Evolutionary conservation across 169 alveolate species (phyloP).

Genomic region (Eimeria necatrix): DNA sequence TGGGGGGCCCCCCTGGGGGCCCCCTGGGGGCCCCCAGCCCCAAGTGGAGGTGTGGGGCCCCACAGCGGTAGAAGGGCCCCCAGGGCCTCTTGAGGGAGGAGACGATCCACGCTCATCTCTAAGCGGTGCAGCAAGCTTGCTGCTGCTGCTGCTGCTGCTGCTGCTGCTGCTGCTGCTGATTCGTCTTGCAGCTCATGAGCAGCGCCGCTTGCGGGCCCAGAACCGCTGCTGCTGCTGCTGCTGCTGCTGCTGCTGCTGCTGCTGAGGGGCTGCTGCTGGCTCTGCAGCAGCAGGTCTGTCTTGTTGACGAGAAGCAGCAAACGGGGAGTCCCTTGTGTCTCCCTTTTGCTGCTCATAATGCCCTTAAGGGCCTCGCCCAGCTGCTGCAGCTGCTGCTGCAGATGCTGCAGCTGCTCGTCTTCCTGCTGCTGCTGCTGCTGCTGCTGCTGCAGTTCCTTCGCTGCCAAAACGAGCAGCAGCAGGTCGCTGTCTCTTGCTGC

Average conservation of each 20-base stretch:
- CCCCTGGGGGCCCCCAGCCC: no score
- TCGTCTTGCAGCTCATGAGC: neutral
- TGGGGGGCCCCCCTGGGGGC: no score
- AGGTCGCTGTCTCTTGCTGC: constrained; percentile 66
- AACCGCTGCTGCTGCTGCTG: constrained; percentile 21
- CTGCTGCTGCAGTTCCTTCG: constrained; percentile 24
- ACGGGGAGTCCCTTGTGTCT: neutral
- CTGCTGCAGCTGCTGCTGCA: neutral
- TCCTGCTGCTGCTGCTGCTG: constrained; percentile 36
- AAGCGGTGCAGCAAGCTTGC: neutral
- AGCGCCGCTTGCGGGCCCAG: neutral
- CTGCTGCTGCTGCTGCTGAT: constrained; percentile 11
- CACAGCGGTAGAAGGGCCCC: neutral
- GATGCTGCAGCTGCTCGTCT: neutral
- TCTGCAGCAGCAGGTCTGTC: neutral
- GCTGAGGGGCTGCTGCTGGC: neutral
- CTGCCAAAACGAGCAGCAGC: constrained; percentile 44
- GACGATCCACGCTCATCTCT: neutral
- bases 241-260: constrained; percentile 1
- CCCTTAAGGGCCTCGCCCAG: neutral
- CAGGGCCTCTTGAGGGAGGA: neutral
- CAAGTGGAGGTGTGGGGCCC: no score
- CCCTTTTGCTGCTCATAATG: neutral
- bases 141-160: constrained; percentile 51
- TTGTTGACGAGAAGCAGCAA: neutral